Evolutionary conservation across 2,329 filamentous ascomycete genomes (phyloP), one percentile per base, ranked within the genome.

Genomic region (Pestalotiopsis sp.): DNA sequence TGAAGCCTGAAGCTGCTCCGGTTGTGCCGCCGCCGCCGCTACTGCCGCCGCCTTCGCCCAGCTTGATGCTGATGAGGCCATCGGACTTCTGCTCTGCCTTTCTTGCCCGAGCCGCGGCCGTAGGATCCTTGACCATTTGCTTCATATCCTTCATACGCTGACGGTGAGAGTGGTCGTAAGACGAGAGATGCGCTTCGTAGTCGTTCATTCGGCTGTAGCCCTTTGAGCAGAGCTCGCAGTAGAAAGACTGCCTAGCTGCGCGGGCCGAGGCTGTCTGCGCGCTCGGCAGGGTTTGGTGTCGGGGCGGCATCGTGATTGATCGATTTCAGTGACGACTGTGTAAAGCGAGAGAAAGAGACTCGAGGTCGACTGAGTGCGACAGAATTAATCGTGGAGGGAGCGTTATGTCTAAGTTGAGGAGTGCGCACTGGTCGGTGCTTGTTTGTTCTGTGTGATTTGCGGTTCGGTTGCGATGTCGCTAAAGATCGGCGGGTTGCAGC

Each of bases 171-270:
- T 99, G 96, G 78, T 98, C 96, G 81, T 98, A 98, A 75, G 93
- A 96, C 71, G 91, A 91, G 68, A 98, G 93, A 79, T 99, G 96
- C 7, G 95, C 92, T 81, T 98, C 95, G 79, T 97, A 98, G 79
- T 98, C 95, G 78, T 97, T 95, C 87, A 97, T 95, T 67, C 96
- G 94, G 1, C 91, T 90, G 82, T 98, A 99, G 75, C 95, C 95
- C 82, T 98, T 98, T 72, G 92, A 90, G 84, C 96, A 98, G 67
- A 98, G 88, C 55, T 91, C 88, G 84, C 91, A 97, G 82, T 93
- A 94, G 82, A 97, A 96, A 41, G 92, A 90, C 76, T 91, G 92
- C 63, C 93, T 86, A 17, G 93, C 93, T 75, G 93, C 92, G 71
- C 93, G 91, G 9, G 93, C 93, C 2, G 87, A 87, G 31, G 85